These are phyloP conservation scores for Retiboletus flavoniger DNA, from an alignment of 1,284 basidiomycete species.

Conservation along the genomic window DNA sequence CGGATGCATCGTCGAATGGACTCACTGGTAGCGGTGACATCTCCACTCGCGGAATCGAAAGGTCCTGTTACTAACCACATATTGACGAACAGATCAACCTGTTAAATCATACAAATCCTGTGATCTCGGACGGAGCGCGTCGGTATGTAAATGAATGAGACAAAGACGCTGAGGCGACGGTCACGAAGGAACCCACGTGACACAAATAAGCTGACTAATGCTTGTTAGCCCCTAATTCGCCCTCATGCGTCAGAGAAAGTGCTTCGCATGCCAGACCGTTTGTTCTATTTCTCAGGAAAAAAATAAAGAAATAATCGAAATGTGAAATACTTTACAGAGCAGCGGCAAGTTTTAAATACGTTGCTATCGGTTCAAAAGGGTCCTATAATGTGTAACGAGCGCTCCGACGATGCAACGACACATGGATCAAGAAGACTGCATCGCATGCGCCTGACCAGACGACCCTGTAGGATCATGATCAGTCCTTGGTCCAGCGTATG, in stretches of 20 bases:
- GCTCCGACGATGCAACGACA: not conserved
- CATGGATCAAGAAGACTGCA: slow-evolving; percentile 20
- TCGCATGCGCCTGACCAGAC: slow-evolving; percentile 15
- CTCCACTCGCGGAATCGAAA: slow-evolving; percentile 25
- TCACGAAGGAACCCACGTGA: slow-evolving; percentile 12
- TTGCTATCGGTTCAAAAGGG: slow-evolving; percentile 6
- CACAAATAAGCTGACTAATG: not conserved
- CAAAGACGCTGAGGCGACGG: not conserved
- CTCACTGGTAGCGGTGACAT: slow-evolving; percentile 24
- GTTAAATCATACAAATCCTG: not conserved
- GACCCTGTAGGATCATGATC: slow-evolving; percentile 23
- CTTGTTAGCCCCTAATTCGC: no score
- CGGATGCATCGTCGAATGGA: not conserved
- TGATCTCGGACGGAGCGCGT: no score
- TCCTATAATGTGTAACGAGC: slow-evolving; percentile 6
- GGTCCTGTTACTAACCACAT: slow-evolving; percentile 34
- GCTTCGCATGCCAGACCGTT: no score
- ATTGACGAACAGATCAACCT: not conserved
- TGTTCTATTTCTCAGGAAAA: not conserved
- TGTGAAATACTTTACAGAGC: slow-evolving; percentile 24
- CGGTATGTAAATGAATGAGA: no score
- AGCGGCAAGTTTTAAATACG: slow-evolving; percentile 4
- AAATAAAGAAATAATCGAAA: slow-evolving; percentile 8
- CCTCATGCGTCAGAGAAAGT: no score
- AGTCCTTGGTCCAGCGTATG: slow-evolving; percentile 34